Percentiles rank a stretch among this genome's conserved stretches.
phyloP scores from a whole-genome alignment of 306 rosid species.

The Pterocarpus macrocarpus region DNA sequence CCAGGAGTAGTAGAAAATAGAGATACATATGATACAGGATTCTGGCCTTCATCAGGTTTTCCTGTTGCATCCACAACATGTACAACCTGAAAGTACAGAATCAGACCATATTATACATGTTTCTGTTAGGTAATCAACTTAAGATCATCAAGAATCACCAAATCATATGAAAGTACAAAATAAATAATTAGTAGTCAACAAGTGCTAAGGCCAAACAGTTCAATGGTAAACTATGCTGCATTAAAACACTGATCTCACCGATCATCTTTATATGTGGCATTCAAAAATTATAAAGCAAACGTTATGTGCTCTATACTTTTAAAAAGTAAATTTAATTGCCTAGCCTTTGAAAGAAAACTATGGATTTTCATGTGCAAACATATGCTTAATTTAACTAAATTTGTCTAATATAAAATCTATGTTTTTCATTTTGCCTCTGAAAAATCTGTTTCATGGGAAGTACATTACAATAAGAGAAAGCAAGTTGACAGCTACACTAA shows the following conservation, averaged over 20 bases:
- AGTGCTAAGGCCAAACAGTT: not conserved
- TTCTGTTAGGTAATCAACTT: not conserved
- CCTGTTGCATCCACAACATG: conserved; percentile 85
- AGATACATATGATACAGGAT: conserved; percentile 71
- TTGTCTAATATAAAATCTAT: not conserved
- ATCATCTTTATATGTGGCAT: no score
- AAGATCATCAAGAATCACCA: not conserved
- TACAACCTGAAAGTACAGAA: conserved; percentile 70
- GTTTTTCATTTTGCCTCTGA: not conserved
- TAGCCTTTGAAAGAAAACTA: not conserved
- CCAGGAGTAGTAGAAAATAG: conserved; percentile 91
- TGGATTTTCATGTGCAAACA: not conserved
- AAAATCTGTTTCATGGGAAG: not conserved
- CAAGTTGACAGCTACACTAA: not conserved
- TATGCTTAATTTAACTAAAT: not conserved
- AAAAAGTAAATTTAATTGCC: no score
- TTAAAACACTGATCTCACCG: no score
- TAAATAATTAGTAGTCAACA: not conserved
- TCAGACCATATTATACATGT: conserved; percentile 21
- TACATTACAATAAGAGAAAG: conserved; percentile 1
- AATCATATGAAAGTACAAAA: not conserved
- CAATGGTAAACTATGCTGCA: no score
- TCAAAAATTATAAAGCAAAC: no score
- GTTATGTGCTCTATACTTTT: no score
- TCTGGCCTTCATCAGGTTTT: conserved; percentile 55